Base-by-base conservation (phyloP, 208 protist genomes). In the Phytomonas francai region DNA sequence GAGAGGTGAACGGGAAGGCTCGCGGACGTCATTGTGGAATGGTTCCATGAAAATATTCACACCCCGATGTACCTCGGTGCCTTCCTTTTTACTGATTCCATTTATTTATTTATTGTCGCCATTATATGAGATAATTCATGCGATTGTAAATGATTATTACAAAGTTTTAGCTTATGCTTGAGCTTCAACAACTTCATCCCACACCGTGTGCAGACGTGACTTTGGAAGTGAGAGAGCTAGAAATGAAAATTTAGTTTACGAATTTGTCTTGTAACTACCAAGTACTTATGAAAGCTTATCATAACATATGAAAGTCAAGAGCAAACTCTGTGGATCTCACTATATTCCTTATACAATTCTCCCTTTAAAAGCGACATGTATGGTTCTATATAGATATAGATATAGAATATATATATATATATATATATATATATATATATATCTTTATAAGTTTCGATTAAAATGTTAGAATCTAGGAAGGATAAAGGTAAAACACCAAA, bases 381-480 rank as follows among this genome's bases (percentile, higher is more conserved):
- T 6, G 14, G 72, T 76, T n/a, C 7, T 32, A 33, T 73, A 32
- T 64, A 27, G 16, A 62, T 27, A 45, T 60, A 39, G 67, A 8
- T 51, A 59, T 4, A 32, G 1, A 16, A 28, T 62, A n/a, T 60
- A 49, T 71, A 70, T 59, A 34, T 31, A 58, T 30, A 8, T 51
- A 59, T 4, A 32, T 19, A 16, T 25, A 28, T 62, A n/a, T 60
- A 49, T 71, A 70, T 59, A 34, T 31, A 58, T 30, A n/a, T 65
- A 33, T 7, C 64, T 33, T 29, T 58, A 63, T 9, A n/a, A 19
- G 22, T 56, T 63, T 49, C 19, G 59, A 3, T 36, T 63, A 19
- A 36, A 36, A 58, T 63, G 32, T 63, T 25, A 5, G 45, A 54
- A 54, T 25, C 8, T 25, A 54, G 19, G 19, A 54, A 54, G 25